Percentiles rank a stretch among this genome's conserved stretches.
phyloP scores from a whole-genome alignment of 108 stramenopile species.

The Nitzschia inconspicua region DNA sequence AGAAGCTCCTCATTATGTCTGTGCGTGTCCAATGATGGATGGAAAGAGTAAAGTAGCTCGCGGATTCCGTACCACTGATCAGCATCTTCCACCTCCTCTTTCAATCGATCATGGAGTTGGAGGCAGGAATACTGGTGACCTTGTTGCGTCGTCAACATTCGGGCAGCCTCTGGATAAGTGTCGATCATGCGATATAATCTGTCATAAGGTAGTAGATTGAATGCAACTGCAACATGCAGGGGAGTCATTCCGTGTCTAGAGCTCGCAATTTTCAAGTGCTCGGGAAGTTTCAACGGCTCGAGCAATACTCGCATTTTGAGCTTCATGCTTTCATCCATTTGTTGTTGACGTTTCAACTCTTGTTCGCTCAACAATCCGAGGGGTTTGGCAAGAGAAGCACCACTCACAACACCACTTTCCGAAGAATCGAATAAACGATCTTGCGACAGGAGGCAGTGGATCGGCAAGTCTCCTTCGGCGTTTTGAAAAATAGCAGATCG shows the following conservation, averaged over 20 bases:
- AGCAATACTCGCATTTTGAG: slow-evolving; percentile 35
- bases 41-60: slow-evolving; percentile 43
- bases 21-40: slow-evolving; percentile 27
- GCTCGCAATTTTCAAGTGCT: slow-evolving; percentile 32
- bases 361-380: slow-evolving; percentile 20
- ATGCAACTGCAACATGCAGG: slow-evolving; percentile 43
- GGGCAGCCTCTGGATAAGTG: slow-evolving; percentile 36
- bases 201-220: slow-evolving; percentile 29
- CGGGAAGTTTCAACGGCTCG: slow-evolving; percentile 15
- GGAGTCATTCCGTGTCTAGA: slow-evolving; percentile 45
- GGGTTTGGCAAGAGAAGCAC: slow-evolving; percentile 25
- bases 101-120: slow-evolving; percentile 40
- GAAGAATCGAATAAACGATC: slow-evolving; percentile 13
- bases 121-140: slow-evolving; percentile 28
- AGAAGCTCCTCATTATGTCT: slow-evolving; percentile 35
- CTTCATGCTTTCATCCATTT: slow-evolving; percentile 20
- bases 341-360: slow-evolving; percentile 21
- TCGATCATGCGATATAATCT: slow-evolving; percentile 33
- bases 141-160: slow-evolving; percentile 14
- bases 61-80: slow-evolving; percentile 35
- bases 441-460: slow-evolving; percentile 33
- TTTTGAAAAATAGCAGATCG: slow-evolving; percentile 30
- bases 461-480: slow-evolving; percentile 38
- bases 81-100: slow-evolving; percentile 20
- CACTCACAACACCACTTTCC: slow-evolving; percentile 7